These are phyloP conservation scores for Wickerhamiella occidentalis DNA, from an alignment of 805 yeast genomes.

Conservation along the genomic window DNA sequence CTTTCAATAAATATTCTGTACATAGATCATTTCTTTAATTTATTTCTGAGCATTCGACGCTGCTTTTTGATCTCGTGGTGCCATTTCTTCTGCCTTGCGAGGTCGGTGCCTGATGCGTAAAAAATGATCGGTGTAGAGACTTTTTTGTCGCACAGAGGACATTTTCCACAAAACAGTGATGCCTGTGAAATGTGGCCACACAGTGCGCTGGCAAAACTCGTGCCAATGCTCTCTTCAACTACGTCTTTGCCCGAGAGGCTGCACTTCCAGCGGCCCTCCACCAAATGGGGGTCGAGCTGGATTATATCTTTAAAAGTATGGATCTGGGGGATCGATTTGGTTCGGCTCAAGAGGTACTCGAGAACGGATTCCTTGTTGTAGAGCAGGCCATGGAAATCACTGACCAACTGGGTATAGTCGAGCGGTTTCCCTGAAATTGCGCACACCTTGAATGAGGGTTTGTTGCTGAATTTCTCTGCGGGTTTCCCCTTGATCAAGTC, in stretches of 20 bases:
- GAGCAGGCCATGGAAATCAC: conserved; percentile 56
- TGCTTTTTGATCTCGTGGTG: conserved; percentile 18
- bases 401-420: conserved; percentile 34
- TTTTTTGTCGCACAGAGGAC: conserved; percentile 30
- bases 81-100: conserved; percentile 21
- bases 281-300: conserved; percentile 29
- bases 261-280: conserved; percentile 28
- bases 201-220: conserved; percentile 35
- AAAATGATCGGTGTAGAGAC: conserved; percentile 29
- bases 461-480: neutral
- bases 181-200: conserved; percentile 27
- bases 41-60: conserved; percentile 23
- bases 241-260: conserved; percentile 31
- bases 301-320: conserved; percentile 35
- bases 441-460: conserved; percentile 37
- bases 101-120: conserved; percentile 28
- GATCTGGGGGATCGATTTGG: conserved; percentile 24
- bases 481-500: neutral
- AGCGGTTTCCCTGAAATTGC: conserved; percentile 35
- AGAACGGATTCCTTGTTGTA: conserved; percentile 53
- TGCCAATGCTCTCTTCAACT: conserved; percentile 26
- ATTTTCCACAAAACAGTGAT: conserved; percentile 19
- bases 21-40: conserved; percentile 26
- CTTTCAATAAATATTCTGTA: conserved; percentile 24
- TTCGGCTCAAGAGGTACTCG: conserved; percentile 38